Percentiles rank a stretch among this genome's conserved stretches.
Conservation (phyloP, 2,329 filamentous ascomycete species). For the Pyrenophora seminiperda region DNA sequence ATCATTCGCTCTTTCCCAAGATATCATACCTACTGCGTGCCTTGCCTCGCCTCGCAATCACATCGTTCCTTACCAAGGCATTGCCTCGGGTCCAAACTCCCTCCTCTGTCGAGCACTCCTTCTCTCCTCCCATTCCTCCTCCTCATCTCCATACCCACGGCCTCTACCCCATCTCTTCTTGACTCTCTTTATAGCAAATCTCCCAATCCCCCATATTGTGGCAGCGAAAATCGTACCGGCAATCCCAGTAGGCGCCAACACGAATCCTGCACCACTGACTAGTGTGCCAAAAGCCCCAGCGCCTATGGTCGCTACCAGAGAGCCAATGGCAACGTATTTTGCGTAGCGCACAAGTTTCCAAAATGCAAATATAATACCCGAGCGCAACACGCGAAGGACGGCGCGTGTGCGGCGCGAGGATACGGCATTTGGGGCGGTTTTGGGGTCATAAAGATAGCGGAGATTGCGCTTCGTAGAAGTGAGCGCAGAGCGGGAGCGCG, state of each 20-base stretch:
- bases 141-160: conserved; percentile 26
- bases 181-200: conserved; percentile 44
- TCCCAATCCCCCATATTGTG: conserved; percentile 48
- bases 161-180: conserved; percentile 34
- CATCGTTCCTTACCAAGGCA: conserved; percentile 25
- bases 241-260: conserved; percentile 52
- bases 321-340: conserved; percentile 52
- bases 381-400: conserved; percentile 47
- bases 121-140: conserved; percentile 28
- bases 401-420: conserved; percentile 47
- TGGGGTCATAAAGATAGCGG: conserved; percentile 47
- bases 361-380: conserved; percentile 49
- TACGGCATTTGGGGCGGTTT: conserved; percentile 32
- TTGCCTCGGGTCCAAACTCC: conserved; percentile 25
- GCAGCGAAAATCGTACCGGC: conserved; percentile 45
- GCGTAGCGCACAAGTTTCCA: conserved; percentile 52
- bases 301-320: conserved; percentile 47
- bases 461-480: conserved; percentile 39
- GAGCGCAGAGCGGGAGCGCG: conserved; percentile 33
- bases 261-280: conserved; percentile 48
- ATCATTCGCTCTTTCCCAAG: no score
- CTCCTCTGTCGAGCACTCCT: conserved; percentile 12
- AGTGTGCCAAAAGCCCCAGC: conserved; percentile 46
- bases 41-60: no score
- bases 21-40: no score